Percentiles rank a stretch among this genome's conserved stretches.
phyloP scores from a whole-genome alignment of 2,329 filamentous ascomycete species.

The Hirsutella minnesotensis region DNA sequence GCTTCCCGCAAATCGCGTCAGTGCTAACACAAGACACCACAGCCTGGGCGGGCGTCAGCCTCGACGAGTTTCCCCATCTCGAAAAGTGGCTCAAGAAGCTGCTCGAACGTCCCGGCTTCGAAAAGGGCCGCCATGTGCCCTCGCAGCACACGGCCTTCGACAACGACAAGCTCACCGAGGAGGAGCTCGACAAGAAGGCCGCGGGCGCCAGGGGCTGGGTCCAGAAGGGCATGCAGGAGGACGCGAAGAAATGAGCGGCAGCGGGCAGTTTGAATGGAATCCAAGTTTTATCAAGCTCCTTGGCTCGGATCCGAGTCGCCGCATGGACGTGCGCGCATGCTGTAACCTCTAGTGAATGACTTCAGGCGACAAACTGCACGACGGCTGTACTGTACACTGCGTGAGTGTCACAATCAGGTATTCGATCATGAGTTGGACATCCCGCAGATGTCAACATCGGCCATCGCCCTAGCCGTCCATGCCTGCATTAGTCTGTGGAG shows the following conservation, averaged over 20 bases:
- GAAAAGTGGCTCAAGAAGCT: slow-evolving; percentile 68
- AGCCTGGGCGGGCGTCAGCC: slow-evolving; percentile 35
- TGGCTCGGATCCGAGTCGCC: too few relatives aligned
- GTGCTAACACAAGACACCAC: not conserved
- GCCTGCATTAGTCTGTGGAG: too few relatives aligned
- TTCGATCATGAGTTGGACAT: too few relatives aligned
- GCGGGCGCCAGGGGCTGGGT: slow-evolving; percentile 49
- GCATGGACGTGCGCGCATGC: too few relatives aligned
- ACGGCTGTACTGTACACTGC: too few relatives aligned
- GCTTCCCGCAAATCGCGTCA: not conserved
- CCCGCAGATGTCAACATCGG: too few relatives aligned
- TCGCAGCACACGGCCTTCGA: slow-evolving; percentile 49
- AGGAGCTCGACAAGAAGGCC: slow-evolving; percentile 45
- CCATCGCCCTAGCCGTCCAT: too few relatives aligned
- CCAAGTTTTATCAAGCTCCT: too few relatives aligned
- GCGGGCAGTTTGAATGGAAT: too few relatives aligned
- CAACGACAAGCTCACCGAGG: slow-evolving; percentile 28
- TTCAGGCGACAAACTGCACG: too few relatives aligned
- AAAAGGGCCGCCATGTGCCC: slow-evolving; percentile 67
- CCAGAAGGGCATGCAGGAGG: slow-evolving; percentile 55
- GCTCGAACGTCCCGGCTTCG: slow-evolving; percentile 54
- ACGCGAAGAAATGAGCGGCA: slow-evolving; percentile 38
- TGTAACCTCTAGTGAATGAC: too few relatives aligned
- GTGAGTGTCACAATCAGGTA: too few relatives aligned
- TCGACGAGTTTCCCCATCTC: slow-evolving; percentile 63